Conservation (phyloP, 805 yeast genomes). For the Candida montana region DNA sequence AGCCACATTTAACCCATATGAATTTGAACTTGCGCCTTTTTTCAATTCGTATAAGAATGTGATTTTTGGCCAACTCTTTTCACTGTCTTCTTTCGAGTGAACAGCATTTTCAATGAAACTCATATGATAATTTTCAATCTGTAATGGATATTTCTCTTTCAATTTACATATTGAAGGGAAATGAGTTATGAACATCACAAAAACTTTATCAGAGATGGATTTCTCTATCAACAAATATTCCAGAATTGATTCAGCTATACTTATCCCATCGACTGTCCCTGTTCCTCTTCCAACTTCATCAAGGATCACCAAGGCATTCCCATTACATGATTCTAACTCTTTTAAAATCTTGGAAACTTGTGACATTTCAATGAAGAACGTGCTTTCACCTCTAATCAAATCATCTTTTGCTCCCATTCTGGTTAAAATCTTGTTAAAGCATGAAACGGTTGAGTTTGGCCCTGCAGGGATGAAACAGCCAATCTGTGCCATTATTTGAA, state of each 20-base stretch:
- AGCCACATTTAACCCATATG: constrained; percentile 97
- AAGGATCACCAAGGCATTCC: constrained; percentile 73
- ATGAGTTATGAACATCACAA: constrained; percentile 92
- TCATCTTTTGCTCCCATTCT: constrained; percentile 98
- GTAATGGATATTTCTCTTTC: constrained; percentile 43
- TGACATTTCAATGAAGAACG: constrained; percentile 93
- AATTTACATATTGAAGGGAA: constrained; percentile 87
- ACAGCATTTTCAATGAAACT: constrained; percentile 45
- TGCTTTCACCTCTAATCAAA: constrained; percentile 90
- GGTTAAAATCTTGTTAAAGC: constrained; percentile 87
- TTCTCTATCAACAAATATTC: constrained; percentile 57
- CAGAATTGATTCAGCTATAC: constrained; percentile 92
- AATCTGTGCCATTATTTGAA: constrained; percentile 80
- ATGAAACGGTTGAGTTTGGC: constrained; percentile 61
- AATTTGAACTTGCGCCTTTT: constrained; percentile 85
- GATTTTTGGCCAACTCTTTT: constrained; percentile 50
- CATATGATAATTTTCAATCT: constrained; percentile 84
- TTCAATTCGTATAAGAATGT: constrained; percentile 87
- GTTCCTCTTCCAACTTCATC: constrained; percentile 89
- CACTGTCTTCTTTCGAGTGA: constrained; percentile 13
- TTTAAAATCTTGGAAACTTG: constrained; percentile 84
- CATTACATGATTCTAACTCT: constrained; percentile 42
- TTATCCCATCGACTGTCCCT: constrained; percentile 92
- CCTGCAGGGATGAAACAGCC: constrained; percentile 79
- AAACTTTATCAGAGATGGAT: constrained; percentile 54